Evolutionary conservation across 768 basidiomycete species (phyloP), one percentile per base, ranked within the genome.

Genomic region (Lentinula sp.): DNA sequence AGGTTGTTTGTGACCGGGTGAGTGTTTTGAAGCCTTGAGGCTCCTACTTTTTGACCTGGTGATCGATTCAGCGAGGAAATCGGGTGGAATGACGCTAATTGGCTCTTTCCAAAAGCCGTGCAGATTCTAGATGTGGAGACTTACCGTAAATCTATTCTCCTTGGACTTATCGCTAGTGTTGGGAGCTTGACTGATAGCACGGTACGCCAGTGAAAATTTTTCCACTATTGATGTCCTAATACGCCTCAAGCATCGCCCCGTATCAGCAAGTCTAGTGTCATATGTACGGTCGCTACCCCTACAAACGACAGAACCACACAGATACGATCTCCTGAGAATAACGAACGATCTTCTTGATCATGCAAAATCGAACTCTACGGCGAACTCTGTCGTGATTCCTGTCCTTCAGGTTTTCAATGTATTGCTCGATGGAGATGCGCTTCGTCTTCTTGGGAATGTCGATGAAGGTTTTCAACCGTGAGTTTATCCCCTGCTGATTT

Each of bases 171-270:
- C 11, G 76, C 91, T 59, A 95, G 91, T 68, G 77, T 93, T 40
- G 89, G 88, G 39, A 91, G 90, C 70, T 89, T 85, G 73, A 93
- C 93, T 8, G 86, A 91, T 62, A 90, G 88, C 68, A 92, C 87
- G 5, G 95, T 96, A 69, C 74, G 89, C 61, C 18, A 39, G 65
- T 53, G 57, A n/a, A 59, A 32, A 32, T 62, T 57, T 64, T 61
- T 60, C 65, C 37, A 64, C 13, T 18, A 55, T 23, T 58, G 55
- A 39, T 37, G 63, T 60, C 4, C 31, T 69, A 31, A 72, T 64
- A 52, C 63, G 43, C 62, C 37, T 52, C 65, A 64, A 92, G 90
- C 88, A 89, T 78, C 85, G 85, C 34, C 82, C 88, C 28, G 83
- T 86, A 28, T 77, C 87, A 3, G 73, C 72, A 23, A 85, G 86